Evolutionary conservation across 345 rosid species (phyloP).

Genomic region (Aurinia saxatilis): DNA sequence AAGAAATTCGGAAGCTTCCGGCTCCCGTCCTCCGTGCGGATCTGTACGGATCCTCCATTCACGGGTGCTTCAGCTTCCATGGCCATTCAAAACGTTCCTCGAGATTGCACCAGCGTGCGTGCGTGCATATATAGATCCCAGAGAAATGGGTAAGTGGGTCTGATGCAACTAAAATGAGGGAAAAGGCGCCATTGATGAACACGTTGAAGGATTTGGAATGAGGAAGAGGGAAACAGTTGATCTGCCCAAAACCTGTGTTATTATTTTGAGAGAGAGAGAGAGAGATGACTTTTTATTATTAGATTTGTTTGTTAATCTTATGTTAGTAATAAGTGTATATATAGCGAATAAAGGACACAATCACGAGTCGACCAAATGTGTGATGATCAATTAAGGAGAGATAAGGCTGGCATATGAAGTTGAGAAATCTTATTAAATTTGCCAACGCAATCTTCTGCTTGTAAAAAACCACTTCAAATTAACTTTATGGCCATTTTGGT

Average conservation of each 20-base stretch:
- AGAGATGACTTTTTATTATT: not conserved
- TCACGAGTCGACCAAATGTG: too few species aligned
- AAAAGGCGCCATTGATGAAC: slow-evolving; percentile 21
- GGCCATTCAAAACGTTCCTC: not conserved
- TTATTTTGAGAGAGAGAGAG: not conserved
- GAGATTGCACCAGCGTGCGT: not conserved
- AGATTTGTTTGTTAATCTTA: not conserved
- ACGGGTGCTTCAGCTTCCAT: slow-evolving; percentile 32
- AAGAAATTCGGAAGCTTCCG: slow-evolving; percentile 74
- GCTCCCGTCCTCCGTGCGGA: slow-evolving; percentile 35
- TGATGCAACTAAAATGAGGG: slow-evolving; percentile 3
- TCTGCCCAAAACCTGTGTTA: slow-evolving; percentile 1
- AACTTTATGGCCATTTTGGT: too few species aligned
- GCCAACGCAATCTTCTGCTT: not conserved
- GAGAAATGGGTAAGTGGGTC: slow-evolving; percentile 10
- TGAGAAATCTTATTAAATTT: not conserved
- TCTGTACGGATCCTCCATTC: slow-evolving; percentile 52
- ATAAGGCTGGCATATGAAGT: not conserved
- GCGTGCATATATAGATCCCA: too few species aligned
- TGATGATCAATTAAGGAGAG: not conserved
- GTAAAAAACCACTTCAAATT: not conserved
- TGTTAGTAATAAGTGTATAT: not conserved
- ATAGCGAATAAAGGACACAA: not conserved
- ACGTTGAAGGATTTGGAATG: not conserved
- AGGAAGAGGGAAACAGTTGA: not conserved